Conservation (phyloP, 805 yeast genomes). For the Hanseniaspora jakobsenii region DNA sequence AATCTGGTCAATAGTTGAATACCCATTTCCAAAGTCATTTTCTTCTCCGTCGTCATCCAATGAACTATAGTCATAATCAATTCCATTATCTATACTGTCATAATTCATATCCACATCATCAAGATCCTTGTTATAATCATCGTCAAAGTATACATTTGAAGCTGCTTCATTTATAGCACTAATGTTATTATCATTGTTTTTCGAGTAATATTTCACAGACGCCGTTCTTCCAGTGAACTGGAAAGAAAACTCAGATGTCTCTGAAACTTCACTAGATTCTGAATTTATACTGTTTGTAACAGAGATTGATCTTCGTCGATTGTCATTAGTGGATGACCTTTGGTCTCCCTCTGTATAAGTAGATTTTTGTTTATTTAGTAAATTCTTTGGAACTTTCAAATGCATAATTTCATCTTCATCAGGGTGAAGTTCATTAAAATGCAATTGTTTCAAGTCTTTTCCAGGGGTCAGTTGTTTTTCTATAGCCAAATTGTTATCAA, state of each 20-base stretch:
- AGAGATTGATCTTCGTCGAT: conserved; percentile 5
- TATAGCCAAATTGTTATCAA: too few species aligned
- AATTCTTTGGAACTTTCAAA: too few species aligned
- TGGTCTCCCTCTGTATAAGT: too few species aligned
- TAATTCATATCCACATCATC: neutral
- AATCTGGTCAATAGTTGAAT: conserved; percentile 6
- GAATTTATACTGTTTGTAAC: conserved; percentile 3
- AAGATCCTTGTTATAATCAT: conserved; percentile 26
- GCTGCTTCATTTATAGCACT: too few species aligned
- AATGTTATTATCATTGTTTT: conserved; percentile 12
- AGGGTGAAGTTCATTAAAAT: neutral
- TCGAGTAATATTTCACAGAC: conserved; percentile 40
- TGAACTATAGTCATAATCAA: conserved; percentile 20
- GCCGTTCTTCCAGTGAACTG: conserved; percentile 37
- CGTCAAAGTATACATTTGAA: conserved; percentile 33
- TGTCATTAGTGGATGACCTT: too few species aligned
- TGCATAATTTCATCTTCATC: neutral
- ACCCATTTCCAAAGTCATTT: conserved; percentile 3
- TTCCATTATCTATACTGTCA: conserved; percentile 25
- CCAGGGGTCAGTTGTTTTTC: too few species aligned
- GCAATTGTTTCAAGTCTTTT: neutral
- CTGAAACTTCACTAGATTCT: conserved; percentile 15
- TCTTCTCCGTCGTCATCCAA: conserved; percentile 17
- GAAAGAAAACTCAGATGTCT: conserved; percentile 36
- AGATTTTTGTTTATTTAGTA: too few species aligned